Percentiles rank a stretch among this genome's conserved stretches.
phyloP scores from a whole-genome alignment of 306 rosid genomes.

The Sechiopsis laciniata region DNA sequence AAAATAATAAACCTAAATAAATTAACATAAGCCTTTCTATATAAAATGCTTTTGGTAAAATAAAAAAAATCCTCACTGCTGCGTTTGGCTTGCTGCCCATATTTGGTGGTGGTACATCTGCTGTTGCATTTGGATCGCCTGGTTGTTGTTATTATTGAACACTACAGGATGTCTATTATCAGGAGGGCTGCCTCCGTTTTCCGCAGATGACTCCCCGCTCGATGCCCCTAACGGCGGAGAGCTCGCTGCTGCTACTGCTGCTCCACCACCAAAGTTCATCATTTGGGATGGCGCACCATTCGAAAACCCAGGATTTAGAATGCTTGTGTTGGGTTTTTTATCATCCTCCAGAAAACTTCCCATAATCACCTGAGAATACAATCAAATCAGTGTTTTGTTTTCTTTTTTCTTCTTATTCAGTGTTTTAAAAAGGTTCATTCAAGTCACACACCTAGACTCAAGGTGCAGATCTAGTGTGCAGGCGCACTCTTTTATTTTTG shows the following conservation, averaged over 20 bases:
- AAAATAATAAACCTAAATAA: background rate
- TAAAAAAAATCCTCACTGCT: conserved; percentile 38
- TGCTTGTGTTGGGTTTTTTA: conserved; percentile 41
- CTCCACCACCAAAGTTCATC: conserved; percentile 48
- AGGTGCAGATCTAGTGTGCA: no score
- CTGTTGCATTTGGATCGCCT: conserved; percentile 38
- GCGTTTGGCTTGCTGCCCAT: conserved; percentile 55
- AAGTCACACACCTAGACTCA: no score
- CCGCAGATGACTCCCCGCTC: conserved; percentile 63
- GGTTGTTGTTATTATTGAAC: conserved; percentile 37
- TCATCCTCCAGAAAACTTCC: conserved; percentile 60
- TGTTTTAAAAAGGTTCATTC: no score
- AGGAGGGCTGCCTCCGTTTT: conserved; percentile 48
- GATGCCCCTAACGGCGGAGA: conserved; percentile 59
- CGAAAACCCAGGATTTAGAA: conserved; percentile 41
- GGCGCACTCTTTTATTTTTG: no score
- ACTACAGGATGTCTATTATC: conserved; percentile 42
- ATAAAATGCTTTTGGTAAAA: background rate
- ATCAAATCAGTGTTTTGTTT: background rate
- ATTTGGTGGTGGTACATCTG: conserved; percentile 43
- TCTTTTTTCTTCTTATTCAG: background rate
- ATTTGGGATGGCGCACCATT: conserved; percentile 38
- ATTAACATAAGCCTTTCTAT: background rate
- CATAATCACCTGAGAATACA: conserved; percentile 47
- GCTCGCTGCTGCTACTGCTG: conserved; percentile 43